Percentiles rank a stretch among this genome's conserved stretches.
Conservation (phyloP, 257 asterid genomes). For the Paraleonurus japonicus region DNA sequence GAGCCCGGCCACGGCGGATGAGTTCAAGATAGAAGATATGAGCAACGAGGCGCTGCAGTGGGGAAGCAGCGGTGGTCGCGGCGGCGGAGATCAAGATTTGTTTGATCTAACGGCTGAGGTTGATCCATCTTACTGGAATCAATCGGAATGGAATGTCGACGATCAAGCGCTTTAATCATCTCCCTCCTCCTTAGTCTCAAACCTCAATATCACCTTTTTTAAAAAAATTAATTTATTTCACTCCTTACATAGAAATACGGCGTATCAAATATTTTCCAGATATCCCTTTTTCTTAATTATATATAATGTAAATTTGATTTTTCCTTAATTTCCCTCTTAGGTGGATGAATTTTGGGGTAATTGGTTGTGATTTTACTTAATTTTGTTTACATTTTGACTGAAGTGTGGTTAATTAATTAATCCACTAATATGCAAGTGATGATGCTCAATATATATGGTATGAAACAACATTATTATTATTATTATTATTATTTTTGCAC, state of each 20-base stretch:
- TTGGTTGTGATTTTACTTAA: not conserved
- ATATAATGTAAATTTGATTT: not conserved
- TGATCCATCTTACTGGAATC: slow-evolving; percentile 78
- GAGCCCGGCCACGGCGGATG: slow-evolving; percentile 18
- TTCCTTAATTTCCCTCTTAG: not conserved
- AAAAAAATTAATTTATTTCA: not conserved
- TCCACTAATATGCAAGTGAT: not conserved
- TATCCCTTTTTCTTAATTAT: not conserved
- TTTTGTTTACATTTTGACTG: not conserved
- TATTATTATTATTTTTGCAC: too few species aligned
- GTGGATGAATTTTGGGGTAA: not conserved
- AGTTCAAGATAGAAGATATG: slow-evolving; percentile 39
- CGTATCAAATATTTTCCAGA: not conserved
- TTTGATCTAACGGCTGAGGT: slow-evolving; percentile 67
- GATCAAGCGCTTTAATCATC: slow-evolving; percentile 61
- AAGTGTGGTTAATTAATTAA: not conserved
- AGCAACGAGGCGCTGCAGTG: slow-evolving; percentile 55
- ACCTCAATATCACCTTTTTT: slow-evolving; percentile 19
- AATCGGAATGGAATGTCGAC: slow-evolving; percentile 60
- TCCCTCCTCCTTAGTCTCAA: slow-evolving; percentile 39
- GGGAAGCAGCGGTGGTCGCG: slow-evolving; percentile 40
- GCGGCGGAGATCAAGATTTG: slow-evolving; percentile 54
- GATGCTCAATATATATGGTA: too few species aligned
- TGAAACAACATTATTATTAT: too few species aligned
- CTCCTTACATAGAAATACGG: not conserved